Base-by-base conservation (phyloP, 495 filamentous ascomycete genomes). In the Lophiotrema nucula region DNA sequence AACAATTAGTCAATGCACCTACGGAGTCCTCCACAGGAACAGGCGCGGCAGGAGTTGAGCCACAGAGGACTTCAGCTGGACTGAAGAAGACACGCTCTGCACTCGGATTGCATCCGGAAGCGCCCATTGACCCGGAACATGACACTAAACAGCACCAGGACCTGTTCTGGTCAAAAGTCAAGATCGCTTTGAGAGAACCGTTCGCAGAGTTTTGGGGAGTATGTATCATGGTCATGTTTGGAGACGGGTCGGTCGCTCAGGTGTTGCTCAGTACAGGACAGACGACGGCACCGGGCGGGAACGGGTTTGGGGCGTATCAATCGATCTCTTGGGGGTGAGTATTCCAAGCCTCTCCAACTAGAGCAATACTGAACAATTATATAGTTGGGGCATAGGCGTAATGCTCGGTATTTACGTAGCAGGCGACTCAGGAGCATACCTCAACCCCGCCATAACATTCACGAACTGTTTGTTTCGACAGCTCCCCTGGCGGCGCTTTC, bases 361-460 rank as follows among this genome's bases (percentile, higher is more conserved):
- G 26, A 46, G 35, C 11, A 5, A 10, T 11, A 27, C 18, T 39
- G 18, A 42, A 4, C 26, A 51, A 27, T 48, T 19, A 48, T 12
- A 8, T 47, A 75, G 74, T 44, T 65, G 70, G 73, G 74, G 76
- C 11, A 52, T 80, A 28, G 84, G 81, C 2, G 80, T 86, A 23
- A 85, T 87, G 83, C 73, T 88, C 0, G 84, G 82, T n/a, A 76
- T 86, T 28, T 87, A 87, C 60, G 75, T 77, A 10, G 80, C 78
- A 44, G 80, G 80, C 27, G 72, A 78, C 52, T 79, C 76, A 21
- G 84, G 85, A 28, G 80, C 76, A 2, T 82, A 85, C 63, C 74
- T 88, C 62, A 87, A 88, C 58, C 83, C 84, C 6, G 84, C 82
- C 23, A 76, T 87, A 11, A 86, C 83, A 19, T 81, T 86, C 42